Conservation (phyloP, 352 stramenopile genomes). For the Phytopythium ostracodes region DNA sequence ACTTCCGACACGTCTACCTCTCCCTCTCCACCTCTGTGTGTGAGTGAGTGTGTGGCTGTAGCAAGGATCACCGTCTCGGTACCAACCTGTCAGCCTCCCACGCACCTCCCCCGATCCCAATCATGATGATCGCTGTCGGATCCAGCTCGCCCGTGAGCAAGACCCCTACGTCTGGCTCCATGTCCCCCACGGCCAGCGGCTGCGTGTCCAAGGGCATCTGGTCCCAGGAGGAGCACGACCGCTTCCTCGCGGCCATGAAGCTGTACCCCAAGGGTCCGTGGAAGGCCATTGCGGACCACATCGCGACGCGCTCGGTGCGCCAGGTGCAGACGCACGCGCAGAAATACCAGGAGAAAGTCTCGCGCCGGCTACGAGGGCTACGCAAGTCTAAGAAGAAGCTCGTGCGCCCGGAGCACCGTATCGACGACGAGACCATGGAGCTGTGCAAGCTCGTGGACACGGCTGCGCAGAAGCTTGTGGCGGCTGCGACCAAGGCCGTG, state of each 20-base stretch:
- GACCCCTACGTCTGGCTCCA: constrained; percentile 15
- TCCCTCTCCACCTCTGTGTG: background rate
- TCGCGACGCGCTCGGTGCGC: constrained; percentile 59
- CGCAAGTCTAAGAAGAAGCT: constrained; percentile 74
- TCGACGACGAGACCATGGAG: constrained; percentile 58
- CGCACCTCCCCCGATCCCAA: background rate
- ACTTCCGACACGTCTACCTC: background rate
- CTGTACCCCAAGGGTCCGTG: constrained; percentile 66
- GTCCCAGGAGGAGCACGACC: constrained; percentile 66
- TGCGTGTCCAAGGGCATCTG: constrained; percentile 43
- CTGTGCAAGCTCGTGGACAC: constrained; percentile 53
- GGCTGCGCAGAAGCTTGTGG: constrained; percentile 38
- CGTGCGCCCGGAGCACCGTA: constrained; percentile 48
- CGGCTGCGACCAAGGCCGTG: constrained; percentile 19
- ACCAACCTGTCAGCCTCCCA: background rate
- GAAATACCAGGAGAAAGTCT: constrained; percentile 78
- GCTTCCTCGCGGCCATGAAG: constrained; percentile 65
- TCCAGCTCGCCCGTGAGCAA: constrained; percentile 20
- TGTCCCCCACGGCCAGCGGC: constrained; percentile 19
- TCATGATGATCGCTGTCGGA: constrained; percentile 23
- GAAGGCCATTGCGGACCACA: constrained; percentile 70
- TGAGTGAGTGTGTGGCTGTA: background rate
- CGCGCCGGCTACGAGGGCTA: constrained; percentile 51
- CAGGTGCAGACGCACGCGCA: constrained; percentile 79
- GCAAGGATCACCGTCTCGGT: background rate